Percentiles rank a stretch among this genome's conserved stretches.
Conservation (phyloP, 208 protist genomes). For the Leishmania gerbilli region DNA sequence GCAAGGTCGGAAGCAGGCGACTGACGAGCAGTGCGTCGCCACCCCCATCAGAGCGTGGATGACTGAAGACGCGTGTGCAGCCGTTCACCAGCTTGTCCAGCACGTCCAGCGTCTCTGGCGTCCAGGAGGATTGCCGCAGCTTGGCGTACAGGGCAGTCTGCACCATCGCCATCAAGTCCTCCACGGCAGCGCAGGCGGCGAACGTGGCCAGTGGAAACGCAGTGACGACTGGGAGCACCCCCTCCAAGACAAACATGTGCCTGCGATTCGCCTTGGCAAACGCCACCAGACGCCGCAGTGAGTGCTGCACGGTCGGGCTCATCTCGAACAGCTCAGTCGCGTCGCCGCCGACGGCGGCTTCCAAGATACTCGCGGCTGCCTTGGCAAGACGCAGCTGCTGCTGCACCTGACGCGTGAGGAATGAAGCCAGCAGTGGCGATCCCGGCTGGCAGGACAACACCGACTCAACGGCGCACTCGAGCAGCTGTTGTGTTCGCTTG, state of each 20-base stretch:
- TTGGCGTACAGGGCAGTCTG: conserved; percentile 19
- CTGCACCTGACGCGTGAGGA: conserved; percentile 30
- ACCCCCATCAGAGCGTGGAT: conserved; percentile 10
- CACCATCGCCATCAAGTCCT: conserved; percentile 19
- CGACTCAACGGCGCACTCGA: conserved; percentile 35
- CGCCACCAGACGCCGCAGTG: conserved; percentile 28
- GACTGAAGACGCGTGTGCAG: conserved; percentile 27
- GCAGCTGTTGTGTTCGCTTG: conserved; percentile 34
- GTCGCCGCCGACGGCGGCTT: conserved; percentile 2
- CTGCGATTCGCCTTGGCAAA: conserved; percentile 34
- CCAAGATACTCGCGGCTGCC: conserved; percentile 22
- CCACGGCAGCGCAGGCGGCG: conserved; percentile 3
- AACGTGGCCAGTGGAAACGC: conserved; percentile 16
- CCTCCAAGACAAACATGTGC: conserved; percentile 20
- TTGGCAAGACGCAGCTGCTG: conserved; percentile 23
- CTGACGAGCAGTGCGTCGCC: conserved; percentile 13
- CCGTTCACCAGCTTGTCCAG: conserved; percentile 22
- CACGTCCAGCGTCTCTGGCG: background rate
- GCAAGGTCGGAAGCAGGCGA: conserved; percentile 40
- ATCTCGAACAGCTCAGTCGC: conserved; percentile 16
- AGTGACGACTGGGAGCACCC: conserved; percentile 16
- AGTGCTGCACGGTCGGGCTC: conserved; percentile 12
- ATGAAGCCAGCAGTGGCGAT: conserved; percentile 27
- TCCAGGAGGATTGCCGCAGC: background rate
- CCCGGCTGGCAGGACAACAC: conserved; percentile 25